Conservation (phyloP, 257 asterid species). For the Solanum habrochaites region DNA sequence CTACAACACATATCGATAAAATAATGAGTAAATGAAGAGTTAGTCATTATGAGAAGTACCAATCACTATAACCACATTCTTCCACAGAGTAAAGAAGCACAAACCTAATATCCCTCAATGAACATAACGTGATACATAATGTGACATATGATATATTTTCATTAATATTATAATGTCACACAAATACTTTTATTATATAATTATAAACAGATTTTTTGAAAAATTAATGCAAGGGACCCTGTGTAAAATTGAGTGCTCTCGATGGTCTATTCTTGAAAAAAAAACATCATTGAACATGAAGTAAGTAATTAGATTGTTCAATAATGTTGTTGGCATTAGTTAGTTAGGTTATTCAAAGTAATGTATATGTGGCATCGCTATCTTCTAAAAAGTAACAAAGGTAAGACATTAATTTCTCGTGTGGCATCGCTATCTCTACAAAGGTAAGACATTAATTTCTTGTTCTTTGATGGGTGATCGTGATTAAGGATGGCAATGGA, state of each 20-base stretch:
- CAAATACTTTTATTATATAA: background rate
- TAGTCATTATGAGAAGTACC: background rate
- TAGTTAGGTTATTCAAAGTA: background rate
- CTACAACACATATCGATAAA: background rate
- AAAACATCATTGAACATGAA: background rate
- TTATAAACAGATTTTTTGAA: background rate
- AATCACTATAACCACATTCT: background rate
- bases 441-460: background rate
- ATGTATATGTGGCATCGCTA: background rate
- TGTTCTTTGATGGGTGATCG: background rate
- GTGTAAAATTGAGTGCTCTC: background rate
- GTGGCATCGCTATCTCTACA: background rate
- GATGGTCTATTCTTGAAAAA: background rate
- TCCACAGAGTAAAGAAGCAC: background rate
- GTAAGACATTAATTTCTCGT: background rate
- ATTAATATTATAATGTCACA: too few species aligned
- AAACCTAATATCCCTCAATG: too few species aligned
- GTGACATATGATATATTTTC: too few species aligned
- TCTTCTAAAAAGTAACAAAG: background rate
- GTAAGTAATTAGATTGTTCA: background rate
- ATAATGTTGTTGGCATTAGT: background rate
- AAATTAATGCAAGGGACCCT: background rate
- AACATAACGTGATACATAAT: too few species aligned
- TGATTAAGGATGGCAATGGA: background rate
- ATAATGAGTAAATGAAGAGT: background rate